A percentile compares a stretch with the other conserved stretches of the same genome.
phyloP scores from a whole-genome alignment of 1,284 basidiomycete genomes.

The Meripilus lineatus region DNA sequence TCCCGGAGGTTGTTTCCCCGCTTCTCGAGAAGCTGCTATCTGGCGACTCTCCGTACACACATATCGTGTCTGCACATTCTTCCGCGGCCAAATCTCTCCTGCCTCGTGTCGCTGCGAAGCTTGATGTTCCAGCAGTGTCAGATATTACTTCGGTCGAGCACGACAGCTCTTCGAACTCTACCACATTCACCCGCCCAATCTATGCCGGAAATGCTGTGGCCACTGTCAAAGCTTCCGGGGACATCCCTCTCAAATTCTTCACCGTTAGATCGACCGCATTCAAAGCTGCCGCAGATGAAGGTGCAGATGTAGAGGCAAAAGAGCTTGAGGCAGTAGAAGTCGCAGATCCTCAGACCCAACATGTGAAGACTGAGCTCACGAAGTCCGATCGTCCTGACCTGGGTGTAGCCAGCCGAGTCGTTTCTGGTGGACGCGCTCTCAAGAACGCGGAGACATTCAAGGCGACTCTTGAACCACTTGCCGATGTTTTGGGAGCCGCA shows the following conservation, averaged over 20 bases:
- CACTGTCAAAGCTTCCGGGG: constrained; percentile 77
- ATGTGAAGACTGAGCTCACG: constrained; percentile 81
- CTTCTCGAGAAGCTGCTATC: constrained; percentile 37
- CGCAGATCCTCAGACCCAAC: constrained; percentile 61
- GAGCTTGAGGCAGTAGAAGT: constrained; percentile 67
- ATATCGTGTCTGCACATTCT: constrained; percentile 82
- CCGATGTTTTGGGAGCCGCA: constrained; percentile 91
- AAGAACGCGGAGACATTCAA: constrained; percentile 95
- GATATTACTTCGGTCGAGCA: constrained; percentile 87
- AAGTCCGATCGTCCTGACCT: constrained; percentile 95
- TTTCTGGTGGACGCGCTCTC: constrained; percentile 94
- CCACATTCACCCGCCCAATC: constrained; percentile 89
- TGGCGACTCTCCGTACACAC: constrained; percentile 61
- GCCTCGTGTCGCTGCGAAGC: constrained; percentile 85
- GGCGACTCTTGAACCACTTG: constrained; percentile 85
- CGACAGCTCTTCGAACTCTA: constrained; percentile 64
- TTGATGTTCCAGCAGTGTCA: constrained; percentile 85
- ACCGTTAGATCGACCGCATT: constrained; percentile 97
- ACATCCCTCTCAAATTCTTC: constrained; percentile 86
- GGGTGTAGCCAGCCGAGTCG: constrained; percentile 81
- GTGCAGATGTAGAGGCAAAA: constrained; percentile 54
- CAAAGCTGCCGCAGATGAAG: constrained; percentile 58
- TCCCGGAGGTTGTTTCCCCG: constrained; percentile 40
- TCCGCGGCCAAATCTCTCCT: constrained; percentile 72
- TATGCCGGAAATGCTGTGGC: constrained; percentile 98